A percentile compares a stretch with the other conserved stretches of the same genome.
phyloP scores from a whole-genome alignment of 2,329 filamentous ascomycete species.

The Cladophialophora chaetospira region DNA sequence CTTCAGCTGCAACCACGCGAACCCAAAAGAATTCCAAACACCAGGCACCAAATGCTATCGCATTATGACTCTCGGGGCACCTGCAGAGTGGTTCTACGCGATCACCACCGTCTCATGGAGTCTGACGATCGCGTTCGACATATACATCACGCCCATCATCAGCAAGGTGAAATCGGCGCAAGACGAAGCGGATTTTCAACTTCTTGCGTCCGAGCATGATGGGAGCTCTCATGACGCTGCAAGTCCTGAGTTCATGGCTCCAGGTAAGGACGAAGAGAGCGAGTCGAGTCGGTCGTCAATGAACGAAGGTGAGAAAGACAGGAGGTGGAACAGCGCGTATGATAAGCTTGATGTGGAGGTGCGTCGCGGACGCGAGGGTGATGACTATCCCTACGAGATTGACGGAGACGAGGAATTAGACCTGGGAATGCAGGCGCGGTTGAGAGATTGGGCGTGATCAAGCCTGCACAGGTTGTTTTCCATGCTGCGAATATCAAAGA shows the following conservation, averaged over 20 bases:
- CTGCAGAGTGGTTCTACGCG: conserved; percentile 17
- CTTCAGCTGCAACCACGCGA: conserved; percentile 7
- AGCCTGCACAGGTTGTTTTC: no score
- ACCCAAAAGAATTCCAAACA: neutral
- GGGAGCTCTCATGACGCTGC: neutral
- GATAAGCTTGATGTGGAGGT: neutral
- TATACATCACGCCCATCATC: conserved; percentile 12
- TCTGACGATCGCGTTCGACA: conserved; percentile 14
- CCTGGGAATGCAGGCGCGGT: no score
- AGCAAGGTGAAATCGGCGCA: conserved; percentile 9
- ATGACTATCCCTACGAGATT: neutral
- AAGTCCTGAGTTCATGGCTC: neutral
- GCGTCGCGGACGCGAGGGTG: neutral
- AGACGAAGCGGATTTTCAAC: conserved; percentile 3
- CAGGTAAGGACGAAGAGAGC: neutral
- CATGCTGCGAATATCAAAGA: no score
- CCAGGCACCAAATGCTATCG: conserved; percentile 12
- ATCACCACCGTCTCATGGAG: conserved; percentile 17
- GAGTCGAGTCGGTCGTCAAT: neutral
- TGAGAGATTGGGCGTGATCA: no score
- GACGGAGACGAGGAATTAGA: no score
- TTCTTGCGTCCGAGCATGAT: neutral
- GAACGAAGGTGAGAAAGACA: neutral
- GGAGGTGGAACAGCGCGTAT: neutral
- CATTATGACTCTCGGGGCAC: conserved; percentile 13